Conservation (phyloP, 2,329 filamentous ascomycete species). For the Aspergillus sp. region DNA sequence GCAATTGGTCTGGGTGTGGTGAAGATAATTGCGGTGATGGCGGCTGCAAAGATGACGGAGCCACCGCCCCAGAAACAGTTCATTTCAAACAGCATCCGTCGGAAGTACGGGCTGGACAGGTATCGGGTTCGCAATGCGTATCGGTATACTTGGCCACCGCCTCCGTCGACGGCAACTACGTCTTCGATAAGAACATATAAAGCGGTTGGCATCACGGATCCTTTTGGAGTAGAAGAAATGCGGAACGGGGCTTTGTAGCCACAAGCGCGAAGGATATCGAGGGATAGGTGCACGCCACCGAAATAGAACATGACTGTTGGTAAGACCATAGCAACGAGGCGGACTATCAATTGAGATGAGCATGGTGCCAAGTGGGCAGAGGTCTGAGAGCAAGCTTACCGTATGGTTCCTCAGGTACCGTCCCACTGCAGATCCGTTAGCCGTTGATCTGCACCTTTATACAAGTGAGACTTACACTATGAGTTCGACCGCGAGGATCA, state of each 20-base stretch:
- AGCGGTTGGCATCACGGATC: conserved; percentile 52
- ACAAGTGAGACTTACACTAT: conserved; percentile 29
- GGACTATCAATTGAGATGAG: conserved; percentile 21
- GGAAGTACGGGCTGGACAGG: conserved; percentile 48
- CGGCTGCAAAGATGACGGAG: conserved; percentile 41
- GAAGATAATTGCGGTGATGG: conserved; percentile 45
- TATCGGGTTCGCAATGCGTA: conserved; percentile 47
- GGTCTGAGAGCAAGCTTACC: conserved; percentile 20
- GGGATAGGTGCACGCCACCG: conserved; percentile 34
- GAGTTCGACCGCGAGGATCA: conserved; percentile 37
- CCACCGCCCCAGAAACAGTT: conserved; percentile 54
- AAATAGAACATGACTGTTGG: conserved; percentile 43
- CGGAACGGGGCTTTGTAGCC: conserved; percentile 52
- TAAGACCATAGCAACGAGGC: conserved; percentile 39
- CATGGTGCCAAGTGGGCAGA: background rate
- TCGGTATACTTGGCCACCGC: conserved; percentile 50
- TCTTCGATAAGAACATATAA: conserved; percentile 62
- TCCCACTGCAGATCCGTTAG: conserved; percentile 25
- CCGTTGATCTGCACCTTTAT: conserved; percentile 9
- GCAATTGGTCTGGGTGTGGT: conserved; percentile 43
- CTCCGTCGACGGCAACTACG: conserved; percentile 60
- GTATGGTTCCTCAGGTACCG: conserved; percentile 34
- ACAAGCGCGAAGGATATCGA: conserved; percentile 36
- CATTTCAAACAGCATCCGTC: conserved; percentile 48
- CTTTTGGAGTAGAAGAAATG: conserved; percentile 58